phyloP scores from a whole-genome alignment of 2,329 filamentous ascomycete genomes.

The Penicillium italicum region DNA sequence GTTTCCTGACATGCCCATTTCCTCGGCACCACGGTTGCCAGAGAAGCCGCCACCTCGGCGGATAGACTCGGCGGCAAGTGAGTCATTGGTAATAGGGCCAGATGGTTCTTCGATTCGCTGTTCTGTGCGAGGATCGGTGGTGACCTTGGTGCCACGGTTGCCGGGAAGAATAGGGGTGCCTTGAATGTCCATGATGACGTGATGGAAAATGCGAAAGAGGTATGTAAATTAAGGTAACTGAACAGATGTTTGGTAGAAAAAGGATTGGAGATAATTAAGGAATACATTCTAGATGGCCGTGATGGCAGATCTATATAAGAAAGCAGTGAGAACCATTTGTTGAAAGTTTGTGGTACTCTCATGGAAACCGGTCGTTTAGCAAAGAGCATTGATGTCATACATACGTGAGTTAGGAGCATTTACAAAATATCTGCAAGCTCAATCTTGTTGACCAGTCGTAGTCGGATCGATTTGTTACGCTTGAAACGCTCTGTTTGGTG shows the following conservation, averaged over 20 bases:
- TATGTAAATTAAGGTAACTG: neutral
- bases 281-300: neutral
- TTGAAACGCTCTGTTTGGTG: conserved; percentile 14
- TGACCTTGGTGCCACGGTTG: conserved; percentile 40
- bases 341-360: neutral
- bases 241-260: neutral
- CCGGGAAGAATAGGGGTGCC: conserved; percentile 35
- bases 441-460: conserved; percentile 7
- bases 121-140: conserved; percentile 48
- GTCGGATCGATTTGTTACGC: conserved; percentile 14
- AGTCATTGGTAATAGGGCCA: conserved; percentile 64
- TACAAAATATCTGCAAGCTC: conserved; percentile 2
- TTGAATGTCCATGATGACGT: conserved; percentile 40
- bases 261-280: neutral
- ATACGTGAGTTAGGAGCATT: conserved; percentile 22
- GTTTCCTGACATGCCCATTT: conserved; percentile 48
- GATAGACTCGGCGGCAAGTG: conserved; percentile 71
- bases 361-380: neutral
- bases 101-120: conserved; percentile 59
- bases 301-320: conserved; percentile 25
- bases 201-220: neutral
- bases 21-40: conserved; percentile 55
- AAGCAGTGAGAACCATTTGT: neutral
- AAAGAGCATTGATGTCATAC: conserved; percentile 30
- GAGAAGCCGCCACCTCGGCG: conserved; percentile 58